Conservation (phyloP, 768 basidiomycete genomes). For the Infundibulicybe gibba region DNA sequence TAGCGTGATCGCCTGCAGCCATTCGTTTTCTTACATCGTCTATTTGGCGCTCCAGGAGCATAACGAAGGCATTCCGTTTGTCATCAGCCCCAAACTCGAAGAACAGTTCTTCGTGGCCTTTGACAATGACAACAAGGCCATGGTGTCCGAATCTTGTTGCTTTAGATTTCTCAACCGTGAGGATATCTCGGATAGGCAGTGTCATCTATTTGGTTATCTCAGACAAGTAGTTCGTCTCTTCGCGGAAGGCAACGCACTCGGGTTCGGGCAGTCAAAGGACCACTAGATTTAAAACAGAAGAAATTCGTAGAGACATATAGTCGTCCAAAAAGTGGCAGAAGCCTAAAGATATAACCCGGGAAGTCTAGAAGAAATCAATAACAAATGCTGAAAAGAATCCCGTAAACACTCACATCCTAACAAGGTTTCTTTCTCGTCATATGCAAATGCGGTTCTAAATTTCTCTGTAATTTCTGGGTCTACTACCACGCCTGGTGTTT, state of each 20-base stretch:
- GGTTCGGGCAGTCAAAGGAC: conserved; percentile 75
- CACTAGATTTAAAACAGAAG: conserved; percentile 93
- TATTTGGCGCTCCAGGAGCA: conserved; percentile 74
- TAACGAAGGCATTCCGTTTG: conserved; percentile 74
- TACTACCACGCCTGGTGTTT: conserved; percentile 59
- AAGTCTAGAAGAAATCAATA: conserved; percentile 55
- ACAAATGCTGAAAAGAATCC: neutral
- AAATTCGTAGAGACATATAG: conserved; percentile 90
- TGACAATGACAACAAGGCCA: conserved; percentile 86
- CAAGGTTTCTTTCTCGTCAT: conserved; percentile 82
- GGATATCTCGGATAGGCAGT: conserved; percentile 84
- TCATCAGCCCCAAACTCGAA: conserved; percentile 87
- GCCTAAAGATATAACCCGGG: conserved; percentile 83
- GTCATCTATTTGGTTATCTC: conserved; percentile 67
- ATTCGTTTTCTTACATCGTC: conserved; percentile 61
- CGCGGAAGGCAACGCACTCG: conserved; percentile 52
- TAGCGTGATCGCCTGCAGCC: conserved; percentile 35
- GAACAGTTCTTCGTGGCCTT: conserved; percentile 96
- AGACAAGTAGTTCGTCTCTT: neutral
- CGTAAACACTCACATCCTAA: conserved; percentile 71
- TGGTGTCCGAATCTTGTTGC: conserved; percentile 88
- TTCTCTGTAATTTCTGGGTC: conserved; percentile 70
- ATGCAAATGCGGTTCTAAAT: conserved; percentile 79
- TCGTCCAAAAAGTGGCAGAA: conserved; percentile 85
- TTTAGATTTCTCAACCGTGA: conserved; percentile 79